These are phyloP conservation scores for Sporothrix globosa DNA, from an alignment of 2,329 filamentous ascomycete genomes.

Conservation along the genomic window DNA sequence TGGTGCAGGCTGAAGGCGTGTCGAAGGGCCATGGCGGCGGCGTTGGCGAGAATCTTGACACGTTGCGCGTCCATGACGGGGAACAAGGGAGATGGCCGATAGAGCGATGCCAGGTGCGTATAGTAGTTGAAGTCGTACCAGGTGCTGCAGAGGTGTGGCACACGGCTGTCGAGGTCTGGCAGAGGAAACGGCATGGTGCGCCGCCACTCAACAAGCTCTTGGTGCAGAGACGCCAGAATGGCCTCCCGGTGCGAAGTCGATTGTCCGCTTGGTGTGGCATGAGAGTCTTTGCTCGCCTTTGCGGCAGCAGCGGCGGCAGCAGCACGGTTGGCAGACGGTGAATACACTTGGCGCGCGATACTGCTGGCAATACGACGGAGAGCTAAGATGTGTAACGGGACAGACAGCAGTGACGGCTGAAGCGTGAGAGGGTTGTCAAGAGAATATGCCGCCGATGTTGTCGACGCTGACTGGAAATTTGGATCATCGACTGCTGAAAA, in stretches of 20 bases:
- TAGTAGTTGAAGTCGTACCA: conserved; percentile 57
- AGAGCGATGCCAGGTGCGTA: conserved; percentile 50
- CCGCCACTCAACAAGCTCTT: conserved; percentile 50
- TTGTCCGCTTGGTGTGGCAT: no score
- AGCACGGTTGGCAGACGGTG: conserved; percentile 28
- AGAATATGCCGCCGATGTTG: no score
- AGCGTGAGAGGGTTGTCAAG: conserved; percentile 36
- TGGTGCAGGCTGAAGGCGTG: conserved; percentile 47
- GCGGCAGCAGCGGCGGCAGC: background rate
- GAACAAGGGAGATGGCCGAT: conserved; percentile 50
- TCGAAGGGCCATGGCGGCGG: conserved; percentile 50
- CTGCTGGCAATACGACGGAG: conserved; percentile 49
- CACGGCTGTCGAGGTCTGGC: conserved; percentile 45
- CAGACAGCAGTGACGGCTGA: conserved; percentile 45
- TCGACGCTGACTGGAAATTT: conserved; percentile 37
- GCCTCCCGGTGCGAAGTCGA: conserved; percentile 38
- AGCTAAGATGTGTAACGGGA: conserved; percentile 49
- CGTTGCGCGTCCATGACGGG: conserved; percentile 45
- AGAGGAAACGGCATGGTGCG: conserved; percentile 51
- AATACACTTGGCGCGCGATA: conserved; percentile 48
- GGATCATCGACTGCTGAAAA: conserved; percentile 47
- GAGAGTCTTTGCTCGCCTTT: background rate
- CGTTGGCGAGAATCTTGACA: conserved; percentile 46
- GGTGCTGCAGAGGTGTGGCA: conserved; percentile 49
- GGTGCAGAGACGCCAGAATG: conserved; percentile 44